Percentiles rank a stretch among this genome's conserved stretches.
Conservation (phyloP, 139 green algal species). For the Chlamydomonas incerta region DNA sequence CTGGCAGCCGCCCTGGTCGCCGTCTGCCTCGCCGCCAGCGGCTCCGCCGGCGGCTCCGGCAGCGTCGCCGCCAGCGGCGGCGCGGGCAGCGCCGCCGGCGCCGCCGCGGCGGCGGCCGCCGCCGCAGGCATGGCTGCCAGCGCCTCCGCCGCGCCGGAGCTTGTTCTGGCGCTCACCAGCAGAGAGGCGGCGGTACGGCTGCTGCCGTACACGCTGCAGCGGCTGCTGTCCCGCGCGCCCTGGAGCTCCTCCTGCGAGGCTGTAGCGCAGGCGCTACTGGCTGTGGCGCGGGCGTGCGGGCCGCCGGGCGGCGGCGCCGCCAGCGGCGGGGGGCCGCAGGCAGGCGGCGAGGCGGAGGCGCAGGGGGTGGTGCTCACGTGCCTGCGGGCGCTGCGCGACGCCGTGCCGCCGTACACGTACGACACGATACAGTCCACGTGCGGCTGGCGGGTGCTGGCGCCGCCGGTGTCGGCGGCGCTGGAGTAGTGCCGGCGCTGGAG, state of each 20-base stretch:
- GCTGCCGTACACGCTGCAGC: slow-evolving; percentile 30
- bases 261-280: slow-evolving; percentile 27
- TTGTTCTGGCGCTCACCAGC: not conserved
- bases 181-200: not conserved
- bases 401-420: slow-evolving; percentile 29
- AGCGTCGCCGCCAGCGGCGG: not conserved
- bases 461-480: no score
- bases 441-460: slow-evolving; percentile 4
- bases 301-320: not conserved
- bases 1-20: slow-evolving; percentile 22
- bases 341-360: not conserved
- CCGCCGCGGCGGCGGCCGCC: not conserved
- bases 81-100: not conserved
- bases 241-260: slow-evolving; percentile 29
- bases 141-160: not conserved
- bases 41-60: not conserved
- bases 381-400: slow-evolving; percentile 30
- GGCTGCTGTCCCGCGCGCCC: slow-evolving; percentile 14
- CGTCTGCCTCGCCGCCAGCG: not conserved
- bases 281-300: not conserved
- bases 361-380: slow-evolving; percentile 10
- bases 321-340: no score
- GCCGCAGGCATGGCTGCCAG: not conserved
- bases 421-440: slow-evolving; percentile 18
- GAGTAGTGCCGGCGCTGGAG: no score